Conservation (phyloP, 2,329 filamentous ascomycete genomes). For the Pseudogymnoascus sp. region DNA sequence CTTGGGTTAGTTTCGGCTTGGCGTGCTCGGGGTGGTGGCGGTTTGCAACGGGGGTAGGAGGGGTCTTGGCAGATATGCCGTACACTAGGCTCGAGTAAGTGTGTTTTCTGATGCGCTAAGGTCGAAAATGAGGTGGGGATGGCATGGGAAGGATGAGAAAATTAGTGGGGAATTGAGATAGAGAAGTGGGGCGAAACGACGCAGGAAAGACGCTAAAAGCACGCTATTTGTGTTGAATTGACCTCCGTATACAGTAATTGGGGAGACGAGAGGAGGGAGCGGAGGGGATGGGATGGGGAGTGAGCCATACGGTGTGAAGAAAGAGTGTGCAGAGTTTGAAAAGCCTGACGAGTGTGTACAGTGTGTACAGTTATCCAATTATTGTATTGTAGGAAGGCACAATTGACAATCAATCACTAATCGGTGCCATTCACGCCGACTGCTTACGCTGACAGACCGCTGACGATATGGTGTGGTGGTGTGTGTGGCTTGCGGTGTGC, state of each 20-base stretch:
- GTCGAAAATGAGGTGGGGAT: not conserved
- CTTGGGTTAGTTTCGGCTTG: too few relatives aligned
- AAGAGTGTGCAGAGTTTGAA: not conserved
- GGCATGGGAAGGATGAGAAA: not conserved
- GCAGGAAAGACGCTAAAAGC: not conserved
- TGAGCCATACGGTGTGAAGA: not conserved
- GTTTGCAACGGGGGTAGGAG: not conserved
- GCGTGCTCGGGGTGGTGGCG: not conserved
- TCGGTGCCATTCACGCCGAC: not conserved
- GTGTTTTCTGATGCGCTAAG: not conserved
- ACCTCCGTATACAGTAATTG: conserved; percentile 3
- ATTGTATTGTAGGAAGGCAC: not conserved
- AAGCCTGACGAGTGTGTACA: not conserved
- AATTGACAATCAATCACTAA: not conserved
- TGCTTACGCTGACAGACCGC: not conserved
- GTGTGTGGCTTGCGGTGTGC: not conserved
- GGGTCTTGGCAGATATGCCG: not conserved
- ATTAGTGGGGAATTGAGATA: not conserved
- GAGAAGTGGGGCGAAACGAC: not conserved
- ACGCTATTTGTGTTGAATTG: conserved; percentile 6
- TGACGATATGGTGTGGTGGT: too few relatives aligned
- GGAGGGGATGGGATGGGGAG: not conserved
- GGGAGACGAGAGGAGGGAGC: not conserved
- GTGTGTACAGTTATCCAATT: too few relatives aligned
- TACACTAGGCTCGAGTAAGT: not conserved